phyloP scores from a whole-genome alignment of 352 stramenopile species.

The Pythium vanterpoolii region DNA sequence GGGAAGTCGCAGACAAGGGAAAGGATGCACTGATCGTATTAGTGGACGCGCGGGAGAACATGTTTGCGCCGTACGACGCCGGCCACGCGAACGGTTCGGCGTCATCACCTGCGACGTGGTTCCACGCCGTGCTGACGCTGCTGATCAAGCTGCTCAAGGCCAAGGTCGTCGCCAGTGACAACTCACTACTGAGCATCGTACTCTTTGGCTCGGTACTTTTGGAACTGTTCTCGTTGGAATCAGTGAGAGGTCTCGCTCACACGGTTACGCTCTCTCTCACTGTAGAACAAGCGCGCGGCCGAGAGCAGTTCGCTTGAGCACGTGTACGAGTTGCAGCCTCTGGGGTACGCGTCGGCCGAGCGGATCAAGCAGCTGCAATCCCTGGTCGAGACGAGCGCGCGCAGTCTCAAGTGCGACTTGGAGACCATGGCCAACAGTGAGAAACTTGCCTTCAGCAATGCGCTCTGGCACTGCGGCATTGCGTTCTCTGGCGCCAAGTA shows the following conservation, averaged over 20 bases:
- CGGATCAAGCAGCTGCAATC: constrained; percentile 77
- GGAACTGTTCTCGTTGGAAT: neutral
- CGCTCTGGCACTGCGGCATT: constrained; percentile 79
- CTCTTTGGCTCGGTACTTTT: constrained; percentile 72
- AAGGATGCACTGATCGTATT: constrained; percentile 80
- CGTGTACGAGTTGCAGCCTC: constrained; percentile 73
- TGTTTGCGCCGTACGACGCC: constrained; percentile 51
- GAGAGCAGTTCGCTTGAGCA: constrained; percentile 58
- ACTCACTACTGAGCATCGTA: constrained; percentile 69
- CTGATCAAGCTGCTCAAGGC: constrained; percentile 68
- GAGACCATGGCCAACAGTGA: constrained; percentile 61
- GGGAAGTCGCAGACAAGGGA: constrained; percentile 49
- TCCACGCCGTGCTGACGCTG: constrained; percentile 67
- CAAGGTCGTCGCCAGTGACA: constrained; percentile 79
- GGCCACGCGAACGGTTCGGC: constrained; percentile 8
- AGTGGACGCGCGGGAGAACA: constrained; percentile 61
- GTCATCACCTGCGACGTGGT: constrained; percentile 48
- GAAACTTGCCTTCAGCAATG: constrained; percentile 71
- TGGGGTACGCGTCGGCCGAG: constrained; percentile 67
- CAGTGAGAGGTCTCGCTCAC: neutral
- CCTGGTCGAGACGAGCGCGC: constrained; percentile 34
- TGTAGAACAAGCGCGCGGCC: constrained; percentile 45
- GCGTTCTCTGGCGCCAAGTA: constrained; percentile 81
- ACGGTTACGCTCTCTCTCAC: neutral
- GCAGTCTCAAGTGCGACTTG: constrained; percentile 39